phyloP scores from a whole-genome alignment of 805 yeast genomes.

The Ogataea haglerorum region DNA sequence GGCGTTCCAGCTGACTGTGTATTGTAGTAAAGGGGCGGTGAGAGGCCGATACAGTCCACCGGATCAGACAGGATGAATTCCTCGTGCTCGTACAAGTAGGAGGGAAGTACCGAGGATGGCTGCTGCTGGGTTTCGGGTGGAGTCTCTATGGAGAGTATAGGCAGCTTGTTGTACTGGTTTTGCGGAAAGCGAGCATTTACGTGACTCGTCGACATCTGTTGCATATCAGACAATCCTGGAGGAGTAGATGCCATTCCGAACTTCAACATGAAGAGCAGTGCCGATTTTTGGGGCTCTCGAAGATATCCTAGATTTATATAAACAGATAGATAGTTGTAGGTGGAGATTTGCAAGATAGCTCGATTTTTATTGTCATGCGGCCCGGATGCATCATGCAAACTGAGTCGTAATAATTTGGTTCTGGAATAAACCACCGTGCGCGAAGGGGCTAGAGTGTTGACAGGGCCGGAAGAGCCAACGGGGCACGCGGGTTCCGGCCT shows the following conservation, averaged over 20 bases:
- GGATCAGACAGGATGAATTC: background rate
- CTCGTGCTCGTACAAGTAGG: background rate
- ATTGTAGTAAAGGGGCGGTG: background rate
- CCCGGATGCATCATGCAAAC: background rate
- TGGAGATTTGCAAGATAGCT: background rate
- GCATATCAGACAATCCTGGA: background rate
- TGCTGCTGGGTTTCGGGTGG: background rate
- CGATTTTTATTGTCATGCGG: background rate
- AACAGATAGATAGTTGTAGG: background rate
- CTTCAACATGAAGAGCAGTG: background rate
- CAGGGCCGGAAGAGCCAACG: too few species aligned
- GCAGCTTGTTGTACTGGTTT: background rate
- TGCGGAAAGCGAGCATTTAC: background rate
- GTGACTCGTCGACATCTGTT: background rate
- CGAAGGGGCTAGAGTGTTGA: background rate
- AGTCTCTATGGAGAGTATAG: background rate
- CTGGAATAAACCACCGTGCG: background rate
- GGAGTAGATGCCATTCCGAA: conserved; percentile 1
- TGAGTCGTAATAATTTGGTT: background rate
- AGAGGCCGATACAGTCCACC: background rate
- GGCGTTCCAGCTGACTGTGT: background rate
- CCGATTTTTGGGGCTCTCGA: background rate
- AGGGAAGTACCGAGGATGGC: background rate
- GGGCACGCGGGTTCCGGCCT: too few species aligned
- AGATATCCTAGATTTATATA: background rate